Evolutionary conservation across 441 rosid genomes (phyloP).

Genomic region (Gossypium aridum): DNA sequence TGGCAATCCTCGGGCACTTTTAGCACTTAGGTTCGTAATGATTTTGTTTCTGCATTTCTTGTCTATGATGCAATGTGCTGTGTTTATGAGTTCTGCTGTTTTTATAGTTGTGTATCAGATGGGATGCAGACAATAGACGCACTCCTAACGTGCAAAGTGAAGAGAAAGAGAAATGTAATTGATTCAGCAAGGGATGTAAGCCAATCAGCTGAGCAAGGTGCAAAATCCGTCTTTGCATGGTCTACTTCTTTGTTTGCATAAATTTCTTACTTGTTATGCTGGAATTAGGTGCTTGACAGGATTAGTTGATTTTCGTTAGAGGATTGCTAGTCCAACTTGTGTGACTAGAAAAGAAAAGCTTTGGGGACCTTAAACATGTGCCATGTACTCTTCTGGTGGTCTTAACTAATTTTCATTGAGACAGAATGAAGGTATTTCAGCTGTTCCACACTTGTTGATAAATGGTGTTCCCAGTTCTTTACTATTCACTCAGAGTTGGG

Average conservation of each 20-base stretch:
- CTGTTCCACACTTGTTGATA: neutral
- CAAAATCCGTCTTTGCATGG: neutral
- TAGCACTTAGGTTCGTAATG: conserved; percentile 69
- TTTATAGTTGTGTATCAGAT: conserved; percentile 78
- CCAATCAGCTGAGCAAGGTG: conserved; percentile 52
- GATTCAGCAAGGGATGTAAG: conserved; percentile 28
- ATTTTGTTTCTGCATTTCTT: conserved; percentile 15
- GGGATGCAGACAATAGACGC: conserved; percentile 77
- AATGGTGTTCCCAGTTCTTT: neutral
- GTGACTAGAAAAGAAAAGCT: conserved; percentile 4
- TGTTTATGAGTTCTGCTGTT: conserved; percentile 27
- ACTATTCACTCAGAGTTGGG: neutral
- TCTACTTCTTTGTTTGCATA: neutral
- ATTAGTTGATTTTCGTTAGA: neutral
- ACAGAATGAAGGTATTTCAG: neutral
- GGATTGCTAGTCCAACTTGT: neutral
- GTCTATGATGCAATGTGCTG: conserved; percentile 6
- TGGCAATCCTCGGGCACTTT: conserved; percentile 73
- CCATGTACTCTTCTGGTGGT: neutral
- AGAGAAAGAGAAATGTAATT: conserved; percentile 56
- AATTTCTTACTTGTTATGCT: conserved; percentile 5
- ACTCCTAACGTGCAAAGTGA: conserved; percentile 68
- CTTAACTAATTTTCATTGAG: conserved; percentile 9
- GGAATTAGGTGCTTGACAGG: neutral
- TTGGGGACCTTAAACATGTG: neutral